Conservation (phyloP, 352 stramenopile genomes). For the Blastocystis sp. region DNA sequence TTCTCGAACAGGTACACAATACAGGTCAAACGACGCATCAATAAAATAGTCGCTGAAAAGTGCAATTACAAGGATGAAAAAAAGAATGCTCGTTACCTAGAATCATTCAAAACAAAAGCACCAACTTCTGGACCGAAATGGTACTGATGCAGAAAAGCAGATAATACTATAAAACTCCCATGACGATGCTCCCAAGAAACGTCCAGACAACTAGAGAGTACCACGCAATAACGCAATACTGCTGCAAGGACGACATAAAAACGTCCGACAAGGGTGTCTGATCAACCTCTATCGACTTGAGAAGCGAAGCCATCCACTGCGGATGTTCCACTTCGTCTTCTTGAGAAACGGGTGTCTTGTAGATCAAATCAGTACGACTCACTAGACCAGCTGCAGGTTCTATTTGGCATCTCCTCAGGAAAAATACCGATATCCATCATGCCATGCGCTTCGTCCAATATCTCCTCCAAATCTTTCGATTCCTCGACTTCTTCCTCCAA, state of each 20-base stretch:
- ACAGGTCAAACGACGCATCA: neutral
- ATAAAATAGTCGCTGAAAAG: slow-evolving; percentile 44
- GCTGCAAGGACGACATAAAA: neutral
- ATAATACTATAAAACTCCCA: neutral
- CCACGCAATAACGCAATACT: neutral
- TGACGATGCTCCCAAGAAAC: slow-evolving; percentile 5
- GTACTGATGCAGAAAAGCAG: neutral
- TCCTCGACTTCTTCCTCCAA: slow-evolving; percentile 15
- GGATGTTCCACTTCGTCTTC: neutral
- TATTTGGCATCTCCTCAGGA: neutral
- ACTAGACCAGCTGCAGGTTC: neutral
- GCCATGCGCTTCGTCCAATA: neutral
- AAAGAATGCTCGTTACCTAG: neutral
- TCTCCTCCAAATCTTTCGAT: neutral
- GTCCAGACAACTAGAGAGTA: neutral
- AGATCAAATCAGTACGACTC: neutral
- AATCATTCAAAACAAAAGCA: neutral
- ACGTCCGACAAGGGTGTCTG: neutral
- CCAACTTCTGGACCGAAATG: neutral
- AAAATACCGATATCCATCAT: neutral
- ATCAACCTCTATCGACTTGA: neutral
- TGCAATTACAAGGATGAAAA: neutral
- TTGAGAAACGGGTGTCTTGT: neutral
- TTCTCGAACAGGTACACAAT: neutral
- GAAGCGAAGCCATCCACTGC: neutral